Conservation (phyloP, 2,329 filamentous ascomycete genomes). For the Neonectria punicea region DNA sequence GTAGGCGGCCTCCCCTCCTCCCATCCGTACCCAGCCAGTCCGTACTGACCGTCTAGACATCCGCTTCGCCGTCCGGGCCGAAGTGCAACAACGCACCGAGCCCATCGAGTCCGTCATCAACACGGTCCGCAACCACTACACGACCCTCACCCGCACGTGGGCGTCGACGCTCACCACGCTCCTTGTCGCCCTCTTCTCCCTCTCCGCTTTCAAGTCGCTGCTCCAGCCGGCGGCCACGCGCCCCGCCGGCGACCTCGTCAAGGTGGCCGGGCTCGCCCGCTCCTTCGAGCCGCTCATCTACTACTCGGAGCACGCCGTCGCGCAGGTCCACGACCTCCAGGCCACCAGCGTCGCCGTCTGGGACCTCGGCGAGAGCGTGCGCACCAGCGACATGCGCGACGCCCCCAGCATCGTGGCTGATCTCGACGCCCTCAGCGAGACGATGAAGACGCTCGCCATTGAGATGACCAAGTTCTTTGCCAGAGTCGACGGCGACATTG, state of each 20-base stretch:
- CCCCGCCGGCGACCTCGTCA: slow-evolving; percentile 76
- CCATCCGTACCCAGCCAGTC: not conserved
- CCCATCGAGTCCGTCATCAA: slow-evolving; percentile 80
- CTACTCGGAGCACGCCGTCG: slow-evolving; percentile 89
- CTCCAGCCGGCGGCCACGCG: slow-evolving; percentile 70
- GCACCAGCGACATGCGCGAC: slow-evolving; percentile 90
- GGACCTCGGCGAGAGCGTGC: slow-evolving; percentile 92
- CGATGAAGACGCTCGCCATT: slow-evolving; percentile 82
- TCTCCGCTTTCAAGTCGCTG: slow-evolving; percentile 72
- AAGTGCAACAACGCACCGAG: slow-evolving; percentile 87
- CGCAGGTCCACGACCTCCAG: slow-evolving; percentile 87
- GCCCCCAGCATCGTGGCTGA: slow-evolving; percentile 86
- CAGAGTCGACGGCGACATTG: slow-evolving; percentile 91
- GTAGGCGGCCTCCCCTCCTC: slow-evolving; percentile 49
- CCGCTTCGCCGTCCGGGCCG: slow-evolving; percentile 85
- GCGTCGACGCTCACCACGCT: slow-evolving; percentile 72
- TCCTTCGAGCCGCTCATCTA: slow-evolving; percentile 95
- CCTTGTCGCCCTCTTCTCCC: slow-evolving; percentile 70
- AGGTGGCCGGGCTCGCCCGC: slow-evolving; percentile 87
- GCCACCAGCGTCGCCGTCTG: slow-evolving; percentile 93
- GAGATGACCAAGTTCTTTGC: slow-evolving; percentile 94
- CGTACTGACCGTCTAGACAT: slow-evolving; percentile 68
- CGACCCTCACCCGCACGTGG: slow-evolving; percentile 74
- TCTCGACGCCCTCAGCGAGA: slow-evolving; percentile 87
- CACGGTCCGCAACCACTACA: slow-evolving; percentile 69